Evolutionary conservation across 2,329 filamentous ascomycete genomes (phyloP).

Genomic region (Paecilomyces sp.): DNA sequence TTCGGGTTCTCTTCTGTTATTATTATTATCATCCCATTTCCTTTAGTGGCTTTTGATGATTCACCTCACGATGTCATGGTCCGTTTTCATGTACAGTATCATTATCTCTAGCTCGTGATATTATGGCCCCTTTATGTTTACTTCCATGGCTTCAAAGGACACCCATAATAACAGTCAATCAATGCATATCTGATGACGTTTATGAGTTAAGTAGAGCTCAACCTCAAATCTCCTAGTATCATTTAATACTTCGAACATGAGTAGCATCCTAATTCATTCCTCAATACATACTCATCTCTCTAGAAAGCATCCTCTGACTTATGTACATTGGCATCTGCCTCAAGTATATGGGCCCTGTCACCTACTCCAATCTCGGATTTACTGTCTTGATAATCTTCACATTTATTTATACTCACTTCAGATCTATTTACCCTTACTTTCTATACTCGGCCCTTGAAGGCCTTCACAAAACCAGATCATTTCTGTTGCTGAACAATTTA

Average conservation of each 20-base stretch:
- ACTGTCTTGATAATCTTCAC: too few species aligned
- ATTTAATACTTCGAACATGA: neutral
- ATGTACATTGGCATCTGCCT: too few species aligned
- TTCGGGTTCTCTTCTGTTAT: neutral
- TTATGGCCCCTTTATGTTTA: neutral
- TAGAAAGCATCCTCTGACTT: too few species aligned
- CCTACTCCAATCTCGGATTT: too few species aligned
- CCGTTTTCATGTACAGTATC: neutral
- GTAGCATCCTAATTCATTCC: neutral
- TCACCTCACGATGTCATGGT: neutral
- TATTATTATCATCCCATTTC: neutral
- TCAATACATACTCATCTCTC: too few species aligned
- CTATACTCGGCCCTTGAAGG: too few species aligned
- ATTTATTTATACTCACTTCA: too few species aligned
- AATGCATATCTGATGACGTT: neutral
- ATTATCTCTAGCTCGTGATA: neutral
- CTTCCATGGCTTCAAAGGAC: neutral
- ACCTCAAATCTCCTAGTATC: neutral
- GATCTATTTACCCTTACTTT: too few species aligned
- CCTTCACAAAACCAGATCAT: too few species aligned
- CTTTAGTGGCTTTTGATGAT: neutral
- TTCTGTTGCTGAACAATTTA: too few species aligned
- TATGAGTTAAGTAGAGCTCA: neutral
- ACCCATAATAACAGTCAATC: neutral
- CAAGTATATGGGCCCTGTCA: neutral